Base-by-base conservation (phyloP, 1,284 basidiomycete species). In the Sphagnurus paluster region DNA sequence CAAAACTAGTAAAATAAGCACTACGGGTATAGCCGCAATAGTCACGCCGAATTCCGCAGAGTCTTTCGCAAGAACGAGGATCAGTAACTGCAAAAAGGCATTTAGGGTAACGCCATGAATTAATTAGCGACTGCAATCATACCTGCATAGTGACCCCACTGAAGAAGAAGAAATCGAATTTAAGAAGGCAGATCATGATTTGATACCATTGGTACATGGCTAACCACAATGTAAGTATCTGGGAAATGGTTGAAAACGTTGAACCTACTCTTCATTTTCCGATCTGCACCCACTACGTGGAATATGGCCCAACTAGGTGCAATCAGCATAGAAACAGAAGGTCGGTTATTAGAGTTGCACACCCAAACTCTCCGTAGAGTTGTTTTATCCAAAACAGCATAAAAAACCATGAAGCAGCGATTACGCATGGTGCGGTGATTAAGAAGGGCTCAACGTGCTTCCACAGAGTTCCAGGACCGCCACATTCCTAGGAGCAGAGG, bases 161-260 rank as follows among this genome's bases (percentile, higher is more conserved):
- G 61, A 92, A 91, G 64, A 79, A 83, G 69, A 91, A 91, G 65
- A 91, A 92, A 64, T 92, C 89, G 60, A 93, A 90, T 62, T 91
- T 91, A 56, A 92, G 77, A 35, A 92, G 74, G 60, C 88, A 90
- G 42, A 92, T 81, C 74, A 90, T 81, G 57, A 92, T 79, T 64
- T 91, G 86, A 60, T 92, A 92, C 67, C 73, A 88, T 56, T 85
- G 84, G 61, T 89, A 92, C 87, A 91, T 90, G 29, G 76, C 86
- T 90, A 51, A 53, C 37, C 29, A 34, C 44, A 35, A 16, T 7
- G 16, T 37, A 16, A 29, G 49, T 43, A 35, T 47, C 46, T 42
- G 39, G 53, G 37, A 45, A 30, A 30, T 5, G 9, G 7, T 11
- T 11, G 16, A 14, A 36, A 28, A 10, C 14, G 30, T 14, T 24